phyloP scores from a whole-genome alignment of 2,329 filamentous ascomycete genomes.

The Aspergillus unguis region DNA sequence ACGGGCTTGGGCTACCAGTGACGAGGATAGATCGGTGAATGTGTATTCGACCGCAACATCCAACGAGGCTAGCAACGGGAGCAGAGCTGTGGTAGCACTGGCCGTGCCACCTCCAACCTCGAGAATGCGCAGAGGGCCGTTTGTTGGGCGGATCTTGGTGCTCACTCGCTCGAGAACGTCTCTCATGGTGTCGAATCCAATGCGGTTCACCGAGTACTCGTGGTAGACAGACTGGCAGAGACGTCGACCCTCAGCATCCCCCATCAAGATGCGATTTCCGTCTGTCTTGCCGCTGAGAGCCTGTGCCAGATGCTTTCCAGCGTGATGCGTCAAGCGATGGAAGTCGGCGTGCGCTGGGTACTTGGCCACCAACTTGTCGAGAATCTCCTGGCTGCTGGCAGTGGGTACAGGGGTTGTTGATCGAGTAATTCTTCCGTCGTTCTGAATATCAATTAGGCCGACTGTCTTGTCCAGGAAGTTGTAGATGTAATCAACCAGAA shows the following conservation, averaged over 20 bases:
- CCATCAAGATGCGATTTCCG: not conserved
- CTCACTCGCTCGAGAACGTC: not conserved
- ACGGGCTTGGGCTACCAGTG: not conserved
- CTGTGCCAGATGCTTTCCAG: not conserved
- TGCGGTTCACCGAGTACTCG: not conserved
- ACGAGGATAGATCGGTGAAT: not conserved
- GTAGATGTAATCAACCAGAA: conserved; percentile 32
- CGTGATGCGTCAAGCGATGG: not conserved
- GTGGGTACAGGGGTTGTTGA: not conserved
- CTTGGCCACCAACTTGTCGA: not conserved
- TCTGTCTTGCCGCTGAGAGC: not conserved
- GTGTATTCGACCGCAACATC: conserved; percentile 28
- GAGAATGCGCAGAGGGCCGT: conserved; percentile 23
- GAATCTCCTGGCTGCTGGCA: not conserved
- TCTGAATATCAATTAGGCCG: conserved; percentile 23
- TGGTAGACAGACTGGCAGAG: not conserved
- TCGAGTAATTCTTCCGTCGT: not conserved
- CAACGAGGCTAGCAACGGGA: conserved; percentile 17
- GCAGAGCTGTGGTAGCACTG: conserved; percentile 28
- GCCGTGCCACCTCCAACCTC: conserved; percentile 42
- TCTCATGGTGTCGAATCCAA: not conserved
- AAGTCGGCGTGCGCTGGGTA: not conserved
- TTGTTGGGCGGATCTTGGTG: not conserved
- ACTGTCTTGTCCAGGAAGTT: conserved; percentile 30
- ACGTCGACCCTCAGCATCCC: not conserved